phyloP scores from a whole-genome alignment of 164 flowering plant genomes.

The Aristolochia californica region DNA sequence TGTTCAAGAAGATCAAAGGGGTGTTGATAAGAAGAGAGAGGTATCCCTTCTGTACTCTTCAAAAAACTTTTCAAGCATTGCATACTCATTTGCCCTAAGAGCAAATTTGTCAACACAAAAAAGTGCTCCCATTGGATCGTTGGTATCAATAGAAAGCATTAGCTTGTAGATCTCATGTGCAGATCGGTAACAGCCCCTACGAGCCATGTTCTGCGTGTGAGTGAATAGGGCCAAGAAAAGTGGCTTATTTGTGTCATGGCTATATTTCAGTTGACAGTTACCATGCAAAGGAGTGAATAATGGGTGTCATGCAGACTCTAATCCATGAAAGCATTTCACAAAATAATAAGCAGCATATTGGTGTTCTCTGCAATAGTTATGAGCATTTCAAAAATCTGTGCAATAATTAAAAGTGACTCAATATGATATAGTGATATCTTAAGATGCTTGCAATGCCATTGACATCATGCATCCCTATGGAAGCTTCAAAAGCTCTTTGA shows the following conservation, averaged over 20 bases:
- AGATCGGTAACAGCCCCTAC: conserved; percentile 93
- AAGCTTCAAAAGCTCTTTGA: conserved; percentile 77
- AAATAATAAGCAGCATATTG: conserved; percentile 66
- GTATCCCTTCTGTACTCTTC: conserved; percentile 57
- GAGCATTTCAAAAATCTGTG: conserved; percentile 70
- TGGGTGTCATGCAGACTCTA: conserved; percentile 97
- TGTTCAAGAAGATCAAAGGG: conserved; percentile 38
- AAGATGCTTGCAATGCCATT: conserved; percentile 66
- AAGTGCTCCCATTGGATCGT: conserved; percentile 82
- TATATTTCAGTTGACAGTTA: conserved; percentile 62
- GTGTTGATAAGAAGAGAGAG: conserved; percentile 30
- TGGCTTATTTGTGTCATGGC: conserved; percentile 69
- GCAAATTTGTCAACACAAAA: conserved; percentile 82
- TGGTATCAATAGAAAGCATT: conserved; percentile 73
- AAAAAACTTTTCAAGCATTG: conserved; percentile 44
- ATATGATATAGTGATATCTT: conserved; percentile 56
- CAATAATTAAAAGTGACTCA: conserved; percentile 78
- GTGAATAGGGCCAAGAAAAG: conserved; percentile 57
- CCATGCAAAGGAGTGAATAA: conserved; percentile 68
- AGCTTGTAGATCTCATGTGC: conserved; percentile 91
- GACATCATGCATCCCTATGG: conserved; percentile 69
- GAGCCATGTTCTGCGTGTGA: conserved; percentile 85
- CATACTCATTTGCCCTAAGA: conserved; percentile 71
- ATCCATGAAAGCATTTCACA: conserved; percentile 64
- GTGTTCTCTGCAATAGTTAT: conserved; percentile 82